Conservation (phyloP, 2,329 filamentous ascomycete genomes). For the Stemphylium beticola region DNA sequence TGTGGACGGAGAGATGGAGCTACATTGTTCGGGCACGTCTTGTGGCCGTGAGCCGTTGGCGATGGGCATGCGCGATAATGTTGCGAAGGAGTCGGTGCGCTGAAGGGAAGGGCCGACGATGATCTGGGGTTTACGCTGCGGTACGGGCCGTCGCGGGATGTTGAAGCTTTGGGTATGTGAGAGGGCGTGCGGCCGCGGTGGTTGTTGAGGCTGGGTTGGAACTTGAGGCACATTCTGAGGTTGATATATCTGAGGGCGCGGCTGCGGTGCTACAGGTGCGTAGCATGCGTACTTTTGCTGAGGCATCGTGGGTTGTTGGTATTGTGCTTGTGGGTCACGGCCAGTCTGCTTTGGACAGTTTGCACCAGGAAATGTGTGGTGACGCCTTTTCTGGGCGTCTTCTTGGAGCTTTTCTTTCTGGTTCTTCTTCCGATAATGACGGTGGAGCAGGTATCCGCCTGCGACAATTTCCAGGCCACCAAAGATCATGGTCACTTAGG, state of each 20-base stretch:
- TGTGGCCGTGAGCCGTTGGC: constrained; percentile 39
- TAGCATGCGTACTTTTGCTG: constrained; percentile 39
- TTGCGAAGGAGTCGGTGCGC: constrained; percentile 42
- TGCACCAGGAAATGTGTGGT: constrained; percentile 39
- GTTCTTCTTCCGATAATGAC: constrained; percentile 45
- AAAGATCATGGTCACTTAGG: constrained; percentile 41
- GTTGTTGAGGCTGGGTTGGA: constrained; percentile 19
- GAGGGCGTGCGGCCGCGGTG: constrained; percentile 22
- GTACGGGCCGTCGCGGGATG: constrained; percentile 38
- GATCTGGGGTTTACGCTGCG: constrained; percentile 30
- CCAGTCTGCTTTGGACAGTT: constrained; percentile 26
- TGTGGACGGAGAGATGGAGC: constrained; percentile 20
- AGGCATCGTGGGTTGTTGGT: constrained; percentile 19
- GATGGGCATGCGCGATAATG: constrained; percentile 44
- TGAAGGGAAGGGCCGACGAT: constrained; percentile 40
- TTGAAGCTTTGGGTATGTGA: constrained; percentile 33
- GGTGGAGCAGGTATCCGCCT: constrained; percentile 44
- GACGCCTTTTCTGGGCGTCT: constrained; percentile 32
- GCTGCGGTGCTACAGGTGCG: constrained; percentile 16
- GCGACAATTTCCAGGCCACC: constrained; percentile 48
- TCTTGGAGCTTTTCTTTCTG: constrained; percentile 37
- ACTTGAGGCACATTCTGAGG: constrained; percentile 15
- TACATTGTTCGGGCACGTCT: constrained; percentile 12
- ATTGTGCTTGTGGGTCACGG: constrained; percentile 17
- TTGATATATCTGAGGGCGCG: constrained; percentile 2